A percentile compares a stretch with the other conserved stretches of the same genome.
Conservation (phyloP, 805 yeast species). For the Tetrapisispora nanseiensis region DNA sequence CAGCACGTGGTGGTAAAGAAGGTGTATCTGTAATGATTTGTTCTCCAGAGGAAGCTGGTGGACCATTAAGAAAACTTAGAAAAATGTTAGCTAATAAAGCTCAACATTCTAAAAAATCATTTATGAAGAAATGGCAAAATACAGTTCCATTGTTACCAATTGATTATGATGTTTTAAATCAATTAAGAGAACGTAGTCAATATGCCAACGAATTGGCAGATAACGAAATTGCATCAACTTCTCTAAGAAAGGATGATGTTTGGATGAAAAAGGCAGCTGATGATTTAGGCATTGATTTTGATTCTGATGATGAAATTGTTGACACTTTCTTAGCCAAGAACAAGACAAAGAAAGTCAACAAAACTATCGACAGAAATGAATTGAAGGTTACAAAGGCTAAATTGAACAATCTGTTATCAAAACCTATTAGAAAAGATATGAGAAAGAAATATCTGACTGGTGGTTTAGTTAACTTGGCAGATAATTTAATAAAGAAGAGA, state of each 20-base stretch:
- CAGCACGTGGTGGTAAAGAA: conserved; percentile 89
- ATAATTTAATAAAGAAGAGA: conserved; percentile 55
- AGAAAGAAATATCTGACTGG: conserved; percentile 72
- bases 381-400: conserved; percentile 38
- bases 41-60: conserved; percentile 87
- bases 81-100: conserved; percentile 36
- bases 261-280: conserved; percentile 91
- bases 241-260: conserved; percentile 54
- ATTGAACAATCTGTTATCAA: conserved; percentile 41
- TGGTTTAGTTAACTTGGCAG: conserved; percentile 70
- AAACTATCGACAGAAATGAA: conserved; percentile 44
- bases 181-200: conserved; percentile 56
- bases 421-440: conserved; percentile 50
- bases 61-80: conserved; percentile 71
- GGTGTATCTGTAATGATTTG: conserved; percentile 94
- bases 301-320: conserved; percentile 44
- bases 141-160: conserved; percentile 64
- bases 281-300: conserved; percentile 74
- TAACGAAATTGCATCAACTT: conserved; percentile 48
- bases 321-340: conserved; percentile 45
- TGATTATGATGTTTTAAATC: conserved; percentile 63
- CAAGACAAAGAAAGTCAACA: conserved; percentile 44
- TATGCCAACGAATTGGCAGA: conserved; percentile 72
- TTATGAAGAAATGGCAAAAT: conserved; percentile 37
- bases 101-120: conserved; percentile 8